Base-by-base conservation (phyloP, 1,284 basidiomycete genomes). In the Rhodotorula sp. region DNA sequence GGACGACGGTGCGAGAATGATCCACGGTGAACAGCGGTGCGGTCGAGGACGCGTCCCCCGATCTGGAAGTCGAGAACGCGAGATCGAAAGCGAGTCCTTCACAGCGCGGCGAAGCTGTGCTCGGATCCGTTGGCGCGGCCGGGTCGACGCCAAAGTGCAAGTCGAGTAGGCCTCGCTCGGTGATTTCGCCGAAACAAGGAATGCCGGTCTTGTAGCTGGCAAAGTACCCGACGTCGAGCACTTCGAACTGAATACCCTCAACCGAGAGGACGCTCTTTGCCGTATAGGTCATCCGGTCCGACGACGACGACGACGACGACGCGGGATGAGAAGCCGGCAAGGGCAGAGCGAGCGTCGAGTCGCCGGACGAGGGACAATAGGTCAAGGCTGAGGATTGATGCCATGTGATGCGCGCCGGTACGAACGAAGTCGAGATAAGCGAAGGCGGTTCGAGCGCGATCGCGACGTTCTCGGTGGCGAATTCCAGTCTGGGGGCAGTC, bases 221-320 rank as follows among this genome's bases (percentile, higher is more conserved):
- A 79, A 81, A 84, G 80, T 83, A 84, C 26, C 83, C 81, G 65
- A 84, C 83, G 74, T 84, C 81, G 59, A 79, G 77, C 3, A 83
- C 82, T 57, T 79, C 77, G 72, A 76, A 49, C 5, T 68, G 62
- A 6, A 76, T 29, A 2, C 74, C 74, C 5, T 57, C 43, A 21
- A 76, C 23, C 4, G 49, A 7, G 51, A 76, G 14, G 2, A 43
- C 56, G 2, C 70, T 72, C 10, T 39, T 57, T 3, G 74, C 52
- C 1, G 65, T 52, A 23, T 59, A 65, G 54, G 39, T 29, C 20
- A 66, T 68, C 18, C 70, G 56, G 1, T 47, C 52, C 5, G 26
- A 8, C 0, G 52, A 43, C 1, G 62, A 21, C 0, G 57, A 26
- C 8, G 56, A 3, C 1, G 51, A 31, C 16, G 43, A 2, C 1